Percentiles rank a stretch among this genome's conserved stretches.
These are phyloP conservation scores for Rhododendron williamsianum DNA, from an alignment of 148 eudicot genomes.

Conservation along the genomic window DNA sequence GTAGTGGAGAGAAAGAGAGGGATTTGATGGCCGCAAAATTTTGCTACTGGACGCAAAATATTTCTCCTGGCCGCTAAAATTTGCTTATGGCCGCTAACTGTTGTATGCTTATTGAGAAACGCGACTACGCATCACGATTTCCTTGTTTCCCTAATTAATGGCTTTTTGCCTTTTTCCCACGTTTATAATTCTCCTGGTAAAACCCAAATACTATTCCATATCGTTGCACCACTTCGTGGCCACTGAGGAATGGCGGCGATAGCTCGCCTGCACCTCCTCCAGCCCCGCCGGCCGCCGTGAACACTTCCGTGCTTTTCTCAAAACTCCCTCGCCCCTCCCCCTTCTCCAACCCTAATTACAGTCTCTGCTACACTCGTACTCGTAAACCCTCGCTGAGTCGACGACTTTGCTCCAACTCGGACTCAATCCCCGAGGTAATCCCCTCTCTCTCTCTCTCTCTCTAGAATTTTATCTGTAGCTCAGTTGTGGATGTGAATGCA, in stretches of 20 bases:
- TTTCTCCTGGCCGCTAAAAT: too few relatives aligned
- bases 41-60: too few relatives aligned
- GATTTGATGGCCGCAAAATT: too few relatives aligned
- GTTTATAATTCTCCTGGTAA: too few relatives aligned
- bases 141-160: too few relatives aligned
- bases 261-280: conserved; percentile 44
- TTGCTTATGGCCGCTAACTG: too few relatives aligned
- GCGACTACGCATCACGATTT: too few relatives aligned
- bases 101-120: too few relatives aligned
- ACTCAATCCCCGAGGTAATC: conserved; percentile 29
- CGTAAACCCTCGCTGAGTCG: conserved; percentile 29
- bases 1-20: too few relatives aligned
- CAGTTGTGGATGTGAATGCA: conserved; percentile 7
- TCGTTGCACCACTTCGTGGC: not conserved
- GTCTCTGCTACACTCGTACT: conserved; percentile 1
- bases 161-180: too few relatives aligned
- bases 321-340: conserved; percentile 15
- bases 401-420: conserved; percentile 42
- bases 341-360: not conserved
- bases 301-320: conserved; percentile 12
- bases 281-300: conserved; percentile 24
- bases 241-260: conserved; percentile 22
- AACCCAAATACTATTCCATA: not conserved
- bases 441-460: not conserved
- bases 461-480: not conserved